phyloP scores from a whole-genome alignment of 495 filamentous ascomycete species.

The Aspergillus steynii region DNA sequence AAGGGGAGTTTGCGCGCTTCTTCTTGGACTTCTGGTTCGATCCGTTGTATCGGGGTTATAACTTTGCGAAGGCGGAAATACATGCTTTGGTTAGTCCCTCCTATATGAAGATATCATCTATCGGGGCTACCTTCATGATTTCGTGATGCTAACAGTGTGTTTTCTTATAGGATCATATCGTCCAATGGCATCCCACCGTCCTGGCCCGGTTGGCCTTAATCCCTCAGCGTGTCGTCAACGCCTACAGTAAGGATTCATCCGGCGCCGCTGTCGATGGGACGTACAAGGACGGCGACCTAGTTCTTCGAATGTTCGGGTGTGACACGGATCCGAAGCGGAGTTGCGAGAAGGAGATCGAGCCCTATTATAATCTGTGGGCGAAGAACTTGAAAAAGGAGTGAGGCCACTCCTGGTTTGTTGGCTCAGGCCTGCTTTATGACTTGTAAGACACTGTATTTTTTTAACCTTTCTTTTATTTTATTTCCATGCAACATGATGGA shows the following conservation, averaged over 20 bases:
- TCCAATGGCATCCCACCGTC: constrained; percentile 99
- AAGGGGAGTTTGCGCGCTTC: constrained; percentile 88
- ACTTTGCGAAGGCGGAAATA: constrained; percentile 90
- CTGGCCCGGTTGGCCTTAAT: constrained; percentile 83
- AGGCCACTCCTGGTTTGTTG: constrained; percentile 2
- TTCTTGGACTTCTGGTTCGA: constrained; percentile 97
- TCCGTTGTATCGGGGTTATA: constrained; percentile 87
- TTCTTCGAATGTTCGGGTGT: constrained; percentile 75
- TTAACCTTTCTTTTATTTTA: background rate
- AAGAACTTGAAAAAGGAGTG: constrained; percentile 31
- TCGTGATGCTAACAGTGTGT: constrained; percentile 8
- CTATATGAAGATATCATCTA: background rate
- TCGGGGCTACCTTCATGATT: background rate
- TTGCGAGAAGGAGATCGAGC: constrained; percentile 71
- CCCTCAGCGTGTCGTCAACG: constrained; percentile 78
- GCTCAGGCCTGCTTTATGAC: background rate
- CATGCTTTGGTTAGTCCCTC: constrained; percentile 73
- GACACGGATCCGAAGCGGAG: constrained; percentile 50
- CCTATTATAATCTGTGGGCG: constrained; percentile 51
- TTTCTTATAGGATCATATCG: constrained; percentile 72
- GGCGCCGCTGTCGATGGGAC: constrained; percentile 46
- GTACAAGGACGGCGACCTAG: constrained; percentile 79
- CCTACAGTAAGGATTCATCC: constrained; percentile 60
- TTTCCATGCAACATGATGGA: background rate
- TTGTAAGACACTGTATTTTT: background rate